Base-by-base conservation (phyloP, 345 rosid genomes). In the Lumnitzera racemosa region DNA sequence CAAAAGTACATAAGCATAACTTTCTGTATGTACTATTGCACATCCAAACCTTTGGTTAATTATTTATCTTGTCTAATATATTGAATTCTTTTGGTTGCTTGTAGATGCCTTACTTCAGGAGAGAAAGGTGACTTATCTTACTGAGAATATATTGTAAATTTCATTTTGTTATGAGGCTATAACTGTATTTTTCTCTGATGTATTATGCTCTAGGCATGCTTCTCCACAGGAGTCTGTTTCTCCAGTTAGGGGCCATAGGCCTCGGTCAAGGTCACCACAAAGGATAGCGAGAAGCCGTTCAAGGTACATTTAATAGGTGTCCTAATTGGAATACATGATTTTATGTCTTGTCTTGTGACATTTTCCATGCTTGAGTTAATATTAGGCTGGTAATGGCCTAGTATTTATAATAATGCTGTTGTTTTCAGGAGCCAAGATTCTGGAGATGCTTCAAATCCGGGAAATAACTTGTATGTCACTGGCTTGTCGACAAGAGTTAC, bases 381-480 rank as follows among this genome's bases (percentile, higher is more conserved):
- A 12, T 36, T 16, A 51, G 49, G 36, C 25, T 13, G n/a, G 15
- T 59, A 5, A 10, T 41, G 23, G 41, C 46, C 29, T 2, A 53
- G 47, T 60, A 27, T 17, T 47, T 11, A 8, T 57, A n/a, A 51
- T 15, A 43, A 49, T 62, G 31, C 16, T 56, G 17, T 54, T 50
- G 52, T 9, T 57, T 74, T 12, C 80, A 84, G 85, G 85, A 84
- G 87, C 70, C 75, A 72, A 24, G 81, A 74, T 5, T 72, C 77
- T 56, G 66, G 9, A 50, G 79, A 55, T 51, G 80, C 76, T 43
- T 9, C 43, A 24, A 85, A 85, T 68, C 86, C 88, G 1, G 84
- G 91, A 54, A 82, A 82, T 68, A 84, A 80, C 72, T 68, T 82
- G 74, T 85, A 85, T 56, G 84, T 85, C 13, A 85, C 88, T 8